Evolutionary conservation across 1,284 basidiomycete genomes (phyloP).

Genomic region (Cryptococcus maquisensis): DNA sequence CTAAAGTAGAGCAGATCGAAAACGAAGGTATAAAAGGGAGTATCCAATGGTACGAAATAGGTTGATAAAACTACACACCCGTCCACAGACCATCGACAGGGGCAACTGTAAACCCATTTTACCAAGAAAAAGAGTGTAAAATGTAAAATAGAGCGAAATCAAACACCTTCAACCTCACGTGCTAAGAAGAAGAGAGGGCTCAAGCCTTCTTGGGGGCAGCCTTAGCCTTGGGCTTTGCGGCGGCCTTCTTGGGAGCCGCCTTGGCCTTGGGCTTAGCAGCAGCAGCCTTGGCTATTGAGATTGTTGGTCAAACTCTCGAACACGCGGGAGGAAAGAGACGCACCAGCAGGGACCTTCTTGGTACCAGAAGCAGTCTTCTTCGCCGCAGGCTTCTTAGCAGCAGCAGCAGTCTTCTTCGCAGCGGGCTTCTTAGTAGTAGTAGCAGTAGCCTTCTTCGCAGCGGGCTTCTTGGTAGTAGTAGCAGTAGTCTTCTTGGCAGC

Average conservation of each 20-base stretch:
- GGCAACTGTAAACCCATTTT: too few species aligned
- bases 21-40: neutral
- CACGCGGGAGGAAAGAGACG: slow-evolving; percentile 13
- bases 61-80: neutral
- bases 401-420: slow-evolving; percentile 3
- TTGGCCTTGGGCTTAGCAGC: neutral
- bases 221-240: slow-evolving; percentile 17
- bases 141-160: neutral
- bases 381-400: slow-evolving; percentile 6
- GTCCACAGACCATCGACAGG: too few species aligned
- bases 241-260: slow-evolving; percentile 7
- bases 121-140: too few species aligned
- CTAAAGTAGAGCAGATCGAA: neutral
- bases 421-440: slow-evolving; percentile 17
- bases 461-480: slow-evolving; percentile 46
- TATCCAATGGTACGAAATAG: neutral
- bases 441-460: slow-evolving; percentile 45
- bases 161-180: neutral
- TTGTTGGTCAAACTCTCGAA: slow-evolving; percentile 5
- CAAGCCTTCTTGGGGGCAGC: slow-evolving; percentile 50
- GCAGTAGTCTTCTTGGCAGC: slow-evolving; percentile 47
- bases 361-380: slow-evolving; percentile 23
- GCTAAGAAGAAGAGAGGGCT: neutral
- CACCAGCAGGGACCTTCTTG: slow-evolving; percentile 8
- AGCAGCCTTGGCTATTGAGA: slow-evolving; percentile 9